Percentiles rank a stretch among this genome's conserved stretches.
phyloP scores from a whole-genome alignment of 2,329 filamentous ascomycete species.

The Dothidotthia symphoricarpi region DNA sequence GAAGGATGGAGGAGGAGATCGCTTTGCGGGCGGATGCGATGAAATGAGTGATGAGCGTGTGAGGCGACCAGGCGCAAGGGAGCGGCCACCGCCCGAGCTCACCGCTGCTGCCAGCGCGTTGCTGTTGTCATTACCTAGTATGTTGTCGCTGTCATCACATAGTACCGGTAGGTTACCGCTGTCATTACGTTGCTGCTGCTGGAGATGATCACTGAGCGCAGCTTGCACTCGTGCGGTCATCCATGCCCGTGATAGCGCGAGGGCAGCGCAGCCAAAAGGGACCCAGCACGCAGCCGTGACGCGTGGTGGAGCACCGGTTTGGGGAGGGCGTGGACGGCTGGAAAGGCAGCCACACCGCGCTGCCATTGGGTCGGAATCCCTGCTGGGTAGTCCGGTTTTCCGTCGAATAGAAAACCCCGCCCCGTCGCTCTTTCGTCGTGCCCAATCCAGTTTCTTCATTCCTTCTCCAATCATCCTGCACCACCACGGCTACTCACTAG shows the following conservation, averaged over 20 bases:
- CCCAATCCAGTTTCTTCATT: constrained; percentile 28
- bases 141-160: no score
- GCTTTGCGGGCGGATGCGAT: neutral
- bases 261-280: no score
- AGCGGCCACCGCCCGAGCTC: constrained; percentile 8
- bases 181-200: constrained; percentile 6
- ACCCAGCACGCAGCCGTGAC: no score
- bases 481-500: constrained; percentile 18
- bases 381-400: constrained; percentile 9
- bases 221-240: no score
- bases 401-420: constrained; percentile 19
- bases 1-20: neutral
- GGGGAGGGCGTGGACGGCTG: neutral
- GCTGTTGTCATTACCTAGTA: no score
- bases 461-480: constrained; percentile 31
- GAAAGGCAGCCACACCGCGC: constrained; percentile 12
- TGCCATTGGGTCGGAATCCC: constrained; percentile 20
- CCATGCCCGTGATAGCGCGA: no score
- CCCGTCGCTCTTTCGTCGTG: constrained; percentile 20
- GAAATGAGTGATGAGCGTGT: constrained; percentile 1
- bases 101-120: constrained; percentile 11
- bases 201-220: constrained; percentile 6
- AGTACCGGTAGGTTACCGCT: no score
- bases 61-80: constrained; percentile 6
- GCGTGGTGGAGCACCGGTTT: neutral